Base-by-base conservation (phyloP, 805 yeast species). In the Myxozyma sirexii region DNA sequence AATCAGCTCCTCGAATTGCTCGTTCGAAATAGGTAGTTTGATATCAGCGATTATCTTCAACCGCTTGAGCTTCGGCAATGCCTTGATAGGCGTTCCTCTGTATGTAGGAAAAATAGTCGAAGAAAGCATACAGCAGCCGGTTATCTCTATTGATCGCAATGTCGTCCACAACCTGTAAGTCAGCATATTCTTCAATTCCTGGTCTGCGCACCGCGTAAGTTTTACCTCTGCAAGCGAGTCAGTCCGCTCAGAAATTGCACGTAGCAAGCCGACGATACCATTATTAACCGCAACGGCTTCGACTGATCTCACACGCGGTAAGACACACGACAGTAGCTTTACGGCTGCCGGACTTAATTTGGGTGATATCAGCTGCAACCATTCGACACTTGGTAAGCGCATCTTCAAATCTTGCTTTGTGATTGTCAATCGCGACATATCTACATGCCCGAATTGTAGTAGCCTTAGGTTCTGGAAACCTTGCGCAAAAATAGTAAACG, bases 401-500 rank as follows among this genome's bases (percentile, higher is more conserved):
- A 54, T 48, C 26, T 33, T 21, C 35, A 44, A n/a, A 37, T 59
- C 55, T 1, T 31, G 21, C 19, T 31, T 42, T 15, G 46, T 59
- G 15, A 44, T 23, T 5, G 31, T 29, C 42, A 54, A 24, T 19
- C 55, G 51, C 17, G 61, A 43, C 62, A 59, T 48, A 21, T 59
- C 52, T 19, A 59, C 49, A 33, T 50, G 62, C 2, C 52, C 46
- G 26, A 59, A 38, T 17, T 59, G 55, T 10, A 55, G 43, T 7
- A 37, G 27, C n/a, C 29, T 19, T 15, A 54, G 44, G 23, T 59
- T 54, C 8, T 41, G 47, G 38, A 54, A 59, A 2, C 62, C 57
- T 43, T 52, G 59, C 15, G 62, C 62, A 48, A 59, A 59, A 19
- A 43, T 7, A 5, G 56, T 50, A 43, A 55, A 49, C 19, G 62